These are phyloP conservation scores for Skeletonema tropicum DNA, from an alignment of 108 stramenopile genomes.

Conservation along the genomic window DNA sequence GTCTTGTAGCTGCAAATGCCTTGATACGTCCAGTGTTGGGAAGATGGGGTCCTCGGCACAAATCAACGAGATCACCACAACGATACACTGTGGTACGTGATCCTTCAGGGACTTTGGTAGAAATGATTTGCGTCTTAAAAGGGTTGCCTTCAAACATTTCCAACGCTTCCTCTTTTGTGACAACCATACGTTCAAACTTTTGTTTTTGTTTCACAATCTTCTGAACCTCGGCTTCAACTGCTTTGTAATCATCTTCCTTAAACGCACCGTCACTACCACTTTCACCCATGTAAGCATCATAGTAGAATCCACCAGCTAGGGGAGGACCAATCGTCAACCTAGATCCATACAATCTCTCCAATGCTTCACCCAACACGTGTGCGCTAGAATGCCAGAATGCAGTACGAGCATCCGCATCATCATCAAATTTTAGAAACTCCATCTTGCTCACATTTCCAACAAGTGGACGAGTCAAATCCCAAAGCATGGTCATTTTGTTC, in stretches of 20 bases:
- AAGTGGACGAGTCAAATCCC: conserved; percentile 96
- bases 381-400: conserved; percentile 99
- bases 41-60: conserved; percentile 98
- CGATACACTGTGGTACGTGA: conserved; percentile 96
- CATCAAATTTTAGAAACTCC: conserved; percentile 92
- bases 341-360: conserved; percentile 94
- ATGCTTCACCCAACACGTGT: conserved; percentile 96
- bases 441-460: conserved; percentile 89
- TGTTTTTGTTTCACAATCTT: conserved; percentile 95
- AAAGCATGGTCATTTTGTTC: conserved; percentile 75
- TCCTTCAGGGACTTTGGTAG: conserved; percentile 95
- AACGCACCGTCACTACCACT: conserved; percentile 58
- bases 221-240: conserved; percentile 80
- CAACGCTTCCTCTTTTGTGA: conserved; percentile 97
- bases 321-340: conserved; percentile 98
- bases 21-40: conserved; percentile 93
- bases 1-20: conserved; percentile 92
- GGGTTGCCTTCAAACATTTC: conserved; percentile 97
- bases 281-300: conserved; percentile 98
- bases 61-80: conserved; percentile 97
- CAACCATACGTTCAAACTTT: conserved; percentile 97
- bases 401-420: conserved; percentile 89
- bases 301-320: conserved; percentile 96
- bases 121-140: conserved; percentile 95
- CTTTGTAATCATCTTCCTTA: conserved; percentile 89